Percentiles rank a stretch among this genome's conserved stretches.
Evolutionary conservation across 1,139 yeast species (phyloP).

Genomic region (Debaryomycetaceae sp.): DNA sequence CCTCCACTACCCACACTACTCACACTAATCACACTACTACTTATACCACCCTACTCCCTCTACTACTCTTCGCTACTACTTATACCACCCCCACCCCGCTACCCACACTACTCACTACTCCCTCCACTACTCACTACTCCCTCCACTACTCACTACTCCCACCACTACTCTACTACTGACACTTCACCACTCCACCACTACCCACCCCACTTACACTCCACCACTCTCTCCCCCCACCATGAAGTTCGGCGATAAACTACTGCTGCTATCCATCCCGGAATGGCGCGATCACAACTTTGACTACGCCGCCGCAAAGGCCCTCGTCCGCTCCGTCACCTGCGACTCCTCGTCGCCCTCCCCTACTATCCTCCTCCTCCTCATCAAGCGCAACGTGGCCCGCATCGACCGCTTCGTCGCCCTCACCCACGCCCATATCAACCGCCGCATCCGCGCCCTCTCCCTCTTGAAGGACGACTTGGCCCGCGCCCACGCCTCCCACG

Average conservation of each 20-base stretch:
- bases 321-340: constrained; percentile 20
- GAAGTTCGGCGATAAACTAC: constrained; percentile 80
- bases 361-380: constrained; percentile 16
- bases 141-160: too few species aligned
- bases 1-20: too few species aligned
- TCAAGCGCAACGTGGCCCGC: constrained; percentile 39
- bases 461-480: constrained; percentile 1
- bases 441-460: constrained; percentile 16
- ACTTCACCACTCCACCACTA: not conserved
- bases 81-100: too few species aligned
- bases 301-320: constrained; percentile 59
- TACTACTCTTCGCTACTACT: too few species aligned
- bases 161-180: too few species aligned
- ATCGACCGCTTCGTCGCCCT: constrained; percentile 52
- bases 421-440: constrained; percentile 50
- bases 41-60: too few species aligned
- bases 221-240: constrained; percentile 18
- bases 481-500: not conserved
- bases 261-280: constrained; percentile 70
- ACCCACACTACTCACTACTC: too few species aligned
- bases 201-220: not conserved
- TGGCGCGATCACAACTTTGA: constrained; percentile 81
- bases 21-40: too few species aligned
- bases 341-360: constrained; percentile 3
- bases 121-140: too few species aligned